phyloP scores from a whole-genome alignment of 2,329 filamentous ascomycete genomes.

The Ophiosphaerella narmari region DNA sequence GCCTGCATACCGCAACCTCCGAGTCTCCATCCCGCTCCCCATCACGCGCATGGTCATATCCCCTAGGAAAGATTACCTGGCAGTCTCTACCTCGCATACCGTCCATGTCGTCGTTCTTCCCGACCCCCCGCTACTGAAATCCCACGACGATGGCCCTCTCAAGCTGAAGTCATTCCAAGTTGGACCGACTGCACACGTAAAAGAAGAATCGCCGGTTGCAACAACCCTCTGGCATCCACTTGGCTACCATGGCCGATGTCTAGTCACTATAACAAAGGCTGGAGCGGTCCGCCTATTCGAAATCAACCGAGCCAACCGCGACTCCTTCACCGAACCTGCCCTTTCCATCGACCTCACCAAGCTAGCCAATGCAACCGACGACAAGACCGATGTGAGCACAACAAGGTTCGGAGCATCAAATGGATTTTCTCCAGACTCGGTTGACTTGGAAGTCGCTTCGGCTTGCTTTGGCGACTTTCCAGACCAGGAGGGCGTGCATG shows the following conservation, averaged over 20 bases:
- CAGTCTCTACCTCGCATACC: conserved; percentile 84
- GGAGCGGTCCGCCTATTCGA: conserved; percentile 92
- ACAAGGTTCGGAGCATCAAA: conserved; percentile 75
- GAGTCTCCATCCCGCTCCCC: conserved; percentile 75
- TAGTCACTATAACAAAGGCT: conserved; percentile 88
- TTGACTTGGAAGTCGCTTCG: conserved; percentile 92
- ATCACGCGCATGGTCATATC: conserved; percentile 87
- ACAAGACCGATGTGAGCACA: conserved; percentile 82
- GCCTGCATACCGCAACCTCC: conserved; percentile 58
- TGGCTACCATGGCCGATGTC: conserved; percentile 76
- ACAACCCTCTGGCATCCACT: conserved; percentile 92
- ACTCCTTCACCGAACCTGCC: conserved; percentile 83
- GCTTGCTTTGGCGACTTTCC: conserved; percentile 82
- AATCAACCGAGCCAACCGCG: conserved; percentile 78
- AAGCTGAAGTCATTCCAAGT: conserved; percentile 86
- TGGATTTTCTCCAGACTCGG: conserved; percentile 83
- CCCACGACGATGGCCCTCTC: conserved; percentile 69
- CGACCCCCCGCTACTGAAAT: conserved; percentile 74
- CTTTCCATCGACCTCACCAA: conserved; percentile 88
- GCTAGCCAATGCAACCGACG: conserved; percentile 78
- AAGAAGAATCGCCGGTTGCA: conserved; percentile 78
- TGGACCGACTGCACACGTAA: conserved; percentile 90
- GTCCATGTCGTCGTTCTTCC: conserved; percentile 87
- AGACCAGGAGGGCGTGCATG: conserved; percentile 59
- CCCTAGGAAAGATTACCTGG: conserved; percentile 78